Percentiles rank a stretch among this genome's conserved stretches.
Evolutionary conservation across 257 asterid genomes (phyloP).

Genomic region (Thymus mandschuricus): DNA sequence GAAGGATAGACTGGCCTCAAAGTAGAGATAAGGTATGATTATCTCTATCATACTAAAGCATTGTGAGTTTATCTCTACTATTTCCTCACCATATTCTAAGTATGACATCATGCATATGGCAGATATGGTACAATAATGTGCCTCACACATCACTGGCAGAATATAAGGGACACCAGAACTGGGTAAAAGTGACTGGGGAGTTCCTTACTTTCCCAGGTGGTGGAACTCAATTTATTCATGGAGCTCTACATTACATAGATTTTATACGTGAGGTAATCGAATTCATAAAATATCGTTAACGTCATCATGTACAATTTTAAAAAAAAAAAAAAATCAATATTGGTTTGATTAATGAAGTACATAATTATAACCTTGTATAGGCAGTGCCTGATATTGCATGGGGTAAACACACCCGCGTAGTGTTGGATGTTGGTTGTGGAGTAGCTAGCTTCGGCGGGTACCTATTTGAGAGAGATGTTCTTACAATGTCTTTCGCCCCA

Average conservation of each 20-base stretch:
- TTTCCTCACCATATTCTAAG: background rate
- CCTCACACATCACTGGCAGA: slow-evolving; percentile 76
- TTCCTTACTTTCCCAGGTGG: slow-evolving; percentile 95
- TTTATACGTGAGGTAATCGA: slow-evolving; percentile 67
- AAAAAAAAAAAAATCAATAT: background rate
- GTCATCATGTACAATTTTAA: background rate
- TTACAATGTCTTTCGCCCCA: slow-evolving; percentile 84
- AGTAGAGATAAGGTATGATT: slow-evolving; percentile 83
- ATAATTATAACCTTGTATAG: slow-evolving; percentile 40
- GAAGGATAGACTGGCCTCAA: slow-evolving; percentile 72
- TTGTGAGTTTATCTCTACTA: background rate
- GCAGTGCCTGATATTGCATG: slow-evolving; percentile 84
- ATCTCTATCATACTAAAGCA: slow-evolving; percentile 1
- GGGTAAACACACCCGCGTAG: slow-evolving; percentile 79
- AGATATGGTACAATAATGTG: slow-evolving; percentile 92
- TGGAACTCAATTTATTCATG: slow-evolving; percentile 90
- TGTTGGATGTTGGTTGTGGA: slow-evolving; percentile 88
- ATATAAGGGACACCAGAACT: slow-evolving; percentile 88
- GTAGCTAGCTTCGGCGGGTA: slow-evolving; percentile 92
- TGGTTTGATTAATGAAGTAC: slow-evolving; percentile 18
- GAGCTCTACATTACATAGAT: slow-evolving; percentile 84
- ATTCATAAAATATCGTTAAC: slow-evolving; percentile 1
- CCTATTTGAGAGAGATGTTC: slow-evolving; percentile 82
- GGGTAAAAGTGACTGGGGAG: slow-evolving; percentile 90
- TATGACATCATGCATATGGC: slow-evolving; percentile 19